Base-by-base conservation (phyloP, 441 rosid genomes). In the Erodium trifolium region DNA sequence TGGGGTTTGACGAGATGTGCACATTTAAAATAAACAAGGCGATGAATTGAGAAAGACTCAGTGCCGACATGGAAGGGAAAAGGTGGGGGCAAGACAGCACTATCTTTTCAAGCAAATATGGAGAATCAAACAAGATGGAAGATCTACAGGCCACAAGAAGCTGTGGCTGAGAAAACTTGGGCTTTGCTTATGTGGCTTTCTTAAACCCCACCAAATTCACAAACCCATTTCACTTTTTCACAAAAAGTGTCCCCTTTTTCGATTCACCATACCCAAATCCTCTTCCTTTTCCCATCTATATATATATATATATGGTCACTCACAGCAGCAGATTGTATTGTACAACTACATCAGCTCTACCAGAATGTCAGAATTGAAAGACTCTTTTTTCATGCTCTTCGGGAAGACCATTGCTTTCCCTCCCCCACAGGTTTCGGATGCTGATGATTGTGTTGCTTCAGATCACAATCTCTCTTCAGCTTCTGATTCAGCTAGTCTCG, bases 361-460 rank as follows among this genome's bases (percentile, higher is more conserved):
- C 41, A 37, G 41, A 37, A 37, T 55, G 93, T 72, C 84, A 76
- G 84, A 81, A 65, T 62, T 75, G 19, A 83, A 71, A 65, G 93
- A 88, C 84, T 89, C 88, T 81, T 82, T 83, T 70, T 84, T 88
- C 80, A 88, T 86, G 79, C 85, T 88, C 10, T 88, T 88, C 66
- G 93, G 93, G 57, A 80, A 81, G 79, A 86, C 86, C 77, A 88
- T 88, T 75, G 80, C 86, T 70, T 73, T 86, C 65, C 85, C 84
- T 55, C 62, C 23, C 7, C 0, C 19, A 18, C 62, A 55, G 8
- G 62, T 55, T 55, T 16, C 19, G 62, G 62, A 11, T 43, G 49
- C 49, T 43, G 1, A 43, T 43, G 49, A 8, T 10, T 43, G 49
- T 43, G 49, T 43, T 43, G 62, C 23, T 55, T 16, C 62, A 55